Evolutionary conservation across 2,329 filamentous ascomycete species (phyloP).

Genomic region (Fusarium phyllophilum): DNA sequence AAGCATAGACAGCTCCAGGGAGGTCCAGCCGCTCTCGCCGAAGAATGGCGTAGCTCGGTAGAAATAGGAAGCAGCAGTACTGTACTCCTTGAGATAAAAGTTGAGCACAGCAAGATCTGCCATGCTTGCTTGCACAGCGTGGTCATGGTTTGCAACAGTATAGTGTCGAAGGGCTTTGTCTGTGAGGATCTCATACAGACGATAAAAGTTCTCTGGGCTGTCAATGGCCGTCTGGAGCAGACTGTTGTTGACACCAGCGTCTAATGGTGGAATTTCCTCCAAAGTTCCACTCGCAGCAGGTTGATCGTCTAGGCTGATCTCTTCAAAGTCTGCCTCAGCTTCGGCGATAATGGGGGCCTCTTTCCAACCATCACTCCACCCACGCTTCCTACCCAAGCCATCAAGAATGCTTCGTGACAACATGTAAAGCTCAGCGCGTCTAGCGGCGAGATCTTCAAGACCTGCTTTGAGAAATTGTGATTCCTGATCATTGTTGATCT

Average conservation of each 20-base stretch:
- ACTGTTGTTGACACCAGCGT: slow-evolving; percentile 54
- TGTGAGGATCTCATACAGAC: slow-evolving; percentile 79
- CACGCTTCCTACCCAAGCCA: slow-evolving; percentile 73
- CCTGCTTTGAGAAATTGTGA: slow-evolving; percentile 70
- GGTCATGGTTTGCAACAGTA: slow-evolving; percentile 78
- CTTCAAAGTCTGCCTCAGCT: slow-evolving; percentile 62
- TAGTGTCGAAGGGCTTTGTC: slow-evolving; percentile 86
- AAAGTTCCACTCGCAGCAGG: slow-evolving; percentile 21
- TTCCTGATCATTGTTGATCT: slow-evolving; percentile 53
- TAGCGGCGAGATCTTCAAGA: slow-evolving; percentile 82
- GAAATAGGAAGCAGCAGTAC: slow-evolving; percentile 80
- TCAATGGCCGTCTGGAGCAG: slow-evolving; percentile 70
- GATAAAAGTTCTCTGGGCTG: slow-evolving; percentile 71
- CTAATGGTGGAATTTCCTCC: slow-evolving; percentile 33
- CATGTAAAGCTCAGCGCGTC: slow-evolving; percentile 82
- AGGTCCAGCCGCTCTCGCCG: slow-evolving; percentile 79
- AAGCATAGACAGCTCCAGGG: slow-evolving; percentile 84
- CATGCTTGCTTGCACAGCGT: slow-evolving; percentile 80
- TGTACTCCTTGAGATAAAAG: slow-evolving; percentile 78
- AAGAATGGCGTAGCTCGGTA: slow-evolving; percentile 82
- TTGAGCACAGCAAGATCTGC: slow-evolving; percentile 89
- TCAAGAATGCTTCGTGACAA: slow-evolving; percentile 84
- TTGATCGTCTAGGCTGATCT: slow-evolving; percentile 64
- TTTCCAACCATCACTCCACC: slow-evolving; percentile 83
- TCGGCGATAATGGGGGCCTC: slow-evolving; percentile 64